Base-by-base conservation (phyloP, 371 early-diverging fungal genomes). In the Batkoa obscura region DNA sequence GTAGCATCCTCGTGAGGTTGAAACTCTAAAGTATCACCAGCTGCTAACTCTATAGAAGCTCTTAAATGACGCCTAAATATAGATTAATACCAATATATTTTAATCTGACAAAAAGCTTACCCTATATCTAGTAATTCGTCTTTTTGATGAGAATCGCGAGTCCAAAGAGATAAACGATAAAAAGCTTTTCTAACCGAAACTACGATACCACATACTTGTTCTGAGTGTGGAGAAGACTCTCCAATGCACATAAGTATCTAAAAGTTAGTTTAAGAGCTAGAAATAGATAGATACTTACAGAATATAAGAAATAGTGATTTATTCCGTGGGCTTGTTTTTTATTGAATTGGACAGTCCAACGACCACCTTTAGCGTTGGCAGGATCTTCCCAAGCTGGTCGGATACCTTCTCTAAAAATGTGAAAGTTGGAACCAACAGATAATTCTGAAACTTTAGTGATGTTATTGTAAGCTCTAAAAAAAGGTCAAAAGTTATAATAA, bases 341-440 rank as follows among this genome's bases (percentile, higher is more conserved):
- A 51, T 74, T 78, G 50, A 96, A 67, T 60, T 85, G 83, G 50
- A 88, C 69, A 52, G 87, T 81, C 85, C 98, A 94, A 66, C 93
- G 90, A 38, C 99, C 99, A 62, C 99, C 99, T 41, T 88, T 72
- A 42, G 73, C 78, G 73, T 99, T 99, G 45, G 74, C 80, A 13
- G 81, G 68, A 67, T 99, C 99, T 72, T 99, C 99, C 99, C 99
- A 99, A 84, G 86, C 86, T 13, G 99, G 99, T 70, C 81, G 79
- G 59, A 99, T 79, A 33, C 93, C 96, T 59, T 86, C 76, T 70
- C 90, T 90, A 83, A 99, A 99, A 57, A 99, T 69, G 62, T 97
- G 94, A 66, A 93, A 90, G 74, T 96, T 93, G 47, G 92, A 80
- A 46, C 83, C 82, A 46, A 73, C 65, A 13, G 80, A 71, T 60